Evolutionary conservation across 129 eudicot species (phyloP).

Genomic region (Smallanthus sonchifolius): DNA sequence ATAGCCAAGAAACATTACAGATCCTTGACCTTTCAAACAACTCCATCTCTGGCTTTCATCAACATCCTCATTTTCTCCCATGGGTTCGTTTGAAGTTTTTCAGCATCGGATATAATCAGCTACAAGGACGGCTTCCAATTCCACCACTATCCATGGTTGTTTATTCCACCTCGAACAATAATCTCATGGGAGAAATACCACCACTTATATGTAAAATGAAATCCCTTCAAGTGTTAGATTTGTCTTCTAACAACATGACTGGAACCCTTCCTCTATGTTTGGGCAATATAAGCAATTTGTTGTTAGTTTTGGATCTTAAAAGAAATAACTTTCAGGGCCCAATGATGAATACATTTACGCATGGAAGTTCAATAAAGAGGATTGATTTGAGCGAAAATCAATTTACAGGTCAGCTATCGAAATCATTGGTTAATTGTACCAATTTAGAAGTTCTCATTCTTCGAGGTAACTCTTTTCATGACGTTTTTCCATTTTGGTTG

Average conservation of each 20-base stretch:
- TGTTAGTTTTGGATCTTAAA: background rate
- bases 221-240: background rate
- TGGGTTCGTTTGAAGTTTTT: background rate
- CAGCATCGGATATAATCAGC: background rate
- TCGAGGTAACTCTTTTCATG: conserved; percentile 12
- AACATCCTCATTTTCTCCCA: background rate
- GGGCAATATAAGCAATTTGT: background rate
- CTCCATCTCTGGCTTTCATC: background rate
- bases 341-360: background rate
- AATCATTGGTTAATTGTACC: conserved; percentile 9
- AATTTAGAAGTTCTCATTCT: background rate
- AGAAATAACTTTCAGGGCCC: conserved; percentile 13
- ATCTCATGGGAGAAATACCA: background rate
- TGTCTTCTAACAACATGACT: background rate
- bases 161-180: background rate
- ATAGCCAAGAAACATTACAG: background rate
- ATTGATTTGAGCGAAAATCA: conserved; percentile 14
- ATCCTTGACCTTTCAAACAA: background rate
- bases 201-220: background rate
- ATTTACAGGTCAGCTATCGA: background rate
- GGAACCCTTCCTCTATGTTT: background rate
- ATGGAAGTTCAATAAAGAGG: background rate
- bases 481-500: conserved; percentile 6
- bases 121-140: background rate
- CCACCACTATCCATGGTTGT: background rate